Conservation (phyloP, 2,329 filamentous ascomycete genomes). For the Botryotinia convoluta region DNA sequence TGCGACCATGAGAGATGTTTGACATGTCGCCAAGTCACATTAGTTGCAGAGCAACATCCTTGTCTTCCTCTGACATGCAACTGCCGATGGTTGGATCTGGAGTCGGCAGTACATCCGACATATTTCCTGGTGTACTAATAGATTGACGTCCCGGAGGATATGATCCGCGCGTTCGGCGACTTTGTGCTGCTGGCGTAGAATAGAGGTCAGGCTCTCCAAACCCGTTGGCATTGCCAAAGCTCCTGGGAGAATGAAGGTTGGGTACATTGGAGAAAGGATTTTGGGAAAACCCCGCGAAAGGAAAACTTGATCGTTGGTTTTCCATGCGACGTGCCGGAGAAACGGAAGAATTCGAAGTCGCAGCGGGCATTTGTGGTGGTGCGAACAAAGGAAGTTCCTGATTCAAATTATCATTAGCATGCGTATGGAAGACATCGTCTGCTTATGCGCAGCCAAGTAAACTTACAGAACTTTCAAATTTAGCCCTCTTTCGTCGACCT, state of each 20-base stretch:
- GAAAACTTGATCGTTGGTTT: conserved; percentile 67
- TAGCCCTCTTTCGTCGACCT: conserved; percentile 89
- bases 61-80: conserved; percentile 91
- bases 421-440: background rate
- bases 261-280: conserved; percentile 77
- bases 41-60: conserved; percentile 91
- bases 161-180: conserved; percentile 63
- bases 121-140: conserved; percentile 44
- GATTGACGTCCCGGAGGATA: conserved; percentile 46
- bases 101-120: conserved; percentile 72
- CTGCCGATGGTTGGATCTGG: conserved; percentile 97
- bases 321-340: conserved; percentile 83
- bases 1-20: conserved; percentile 88
- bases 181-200: conserved; percentile 62
- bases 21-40: conserved; percentile 95
- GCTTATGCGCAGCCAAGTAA: conserved; percentile 1
- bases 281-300: conserved; percentile 72
- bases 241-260: conserved; percentile 80
- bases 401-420: conserved; percentile 31
- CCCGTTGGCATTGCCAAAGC: conserved; percentile 57
- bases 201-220: conserved; percentile 57
- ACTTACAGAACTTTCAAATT: conserved; percentile 96
- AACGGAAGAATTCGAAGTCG: conserved; percentile 95
- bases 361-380: conserved; percentile 87
- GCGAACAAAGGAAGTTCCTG: conserved; percentile 96